A percentile compares a stretch with the other conserved stretches of the same genome.
Evolutionary conservation across 306 rosid genomes (phyloP).

Genomic region (Vigna reflexopilosa): DNA sequence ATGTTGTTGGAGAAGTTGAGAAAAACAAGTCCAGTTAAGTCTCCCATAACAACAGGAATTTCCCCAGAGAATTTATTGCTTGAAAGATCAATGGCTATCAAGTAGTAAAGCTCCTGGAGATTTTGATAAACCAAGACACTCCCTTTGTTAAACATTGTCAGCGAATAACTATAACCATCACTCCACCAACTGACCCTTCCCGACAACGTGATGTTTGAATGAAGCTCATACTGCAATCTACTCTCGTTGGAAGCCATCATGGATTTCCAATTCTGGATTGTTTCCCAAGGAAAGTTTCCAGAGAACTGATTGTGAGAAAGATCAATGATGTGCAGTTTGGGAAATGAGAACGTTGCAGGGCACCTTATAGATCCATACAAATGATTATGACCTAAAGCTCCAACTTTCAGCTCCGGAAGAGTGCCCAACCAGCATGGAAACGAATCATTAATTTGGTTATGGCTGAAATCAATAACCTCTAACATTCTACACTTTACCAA

Average conservation of each 20-base stretch:
- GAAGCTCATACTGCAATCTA: not conserved
- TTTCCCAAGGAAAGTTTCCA: conserved; percentile 22
- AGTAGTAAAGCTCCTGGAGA: not conserved
- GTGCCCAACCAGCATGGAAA: conserved; percentile 54
- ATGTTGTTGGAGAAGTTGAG: conserved; percentile 44
- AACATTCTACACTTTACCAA: conserved; percentile 29
- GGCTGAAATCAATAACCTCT: conserved; percentile 21
- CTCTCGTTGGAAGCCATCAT: not conserved
- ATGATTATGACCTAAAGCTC: not conserved
- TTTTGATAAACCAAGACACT: not conserved
- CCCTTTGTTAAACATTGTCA: conserved; percentile 42
- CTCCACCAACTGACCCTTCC: too few relatives aligned
- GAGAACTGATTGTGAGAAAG: conserved; percentile 30
- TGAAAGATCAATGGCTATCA: conserved; percentile 43
- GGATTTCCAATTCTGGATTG: conserved; percentile 6
- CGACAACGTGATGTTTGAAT: too few relatives aligned
- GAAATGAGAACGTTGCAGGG: not conserved
- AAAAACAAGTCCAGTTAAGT: conserved; percentile 11
- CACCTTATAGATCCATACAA: conserved; percentile 20
- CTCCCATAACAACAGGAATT: conserved; percentile 30
- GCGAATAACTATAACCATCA: not conserved
- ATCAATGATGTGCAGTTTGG: conserved; percentile 38
- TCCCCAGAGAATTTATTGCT: conserved; percentile 43
- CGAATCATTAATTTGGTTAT: conserved; percentile 31
- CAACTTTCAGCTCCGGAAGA: conserved; percentile 33